A percentile compares a stretch with the other conserved stretches of the same genome.
These are phyloP conservation scores for Pyrenochaeta sp. DNA, from an alignment of 2,329 filamentous ascomycete species.

Conservation along the genomic window DNA sequence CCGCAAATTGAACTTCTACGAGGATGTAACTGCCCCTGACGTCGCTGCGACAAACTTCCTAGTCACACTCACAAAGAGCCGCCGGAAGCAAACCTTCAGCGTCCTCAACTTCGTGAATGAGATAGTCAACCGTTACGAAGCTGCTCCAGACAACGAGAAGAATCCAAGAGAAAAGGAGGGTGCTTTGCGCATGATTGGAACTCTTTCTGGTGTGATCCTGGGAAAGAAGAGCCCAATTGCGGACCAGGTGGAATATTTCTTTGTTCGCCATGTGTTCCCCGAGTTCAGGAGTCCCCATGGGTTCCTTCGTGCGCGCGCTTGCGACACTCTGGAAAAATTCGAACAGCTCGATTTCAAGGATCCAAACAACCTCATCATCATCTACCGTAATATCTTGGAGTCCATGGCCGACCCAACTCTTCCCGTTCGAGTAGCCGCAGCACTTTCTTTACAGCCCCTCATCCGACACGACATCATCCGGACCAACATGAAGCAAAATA, in stretches of 20 bases:
- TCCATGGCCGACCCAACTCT: constrained; percentile 95
- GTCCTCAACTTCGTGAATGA: constrained; percentile 95
- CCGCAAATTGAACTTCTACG: constrained; percentile 96
- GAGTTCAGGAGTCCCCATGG: constrained; percentile 94
- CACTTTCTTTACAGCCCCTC: constrained; percentile 90
- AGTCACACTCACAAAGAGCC: constrained; percentile 89
- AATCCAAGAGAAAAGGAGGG: constrained; percentile 96
- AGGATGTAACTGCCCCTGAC: constrained; percentile 94
- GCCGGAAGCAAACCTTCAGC: constrained; percentile 94
- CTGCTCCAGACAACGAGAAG: constrained; percentile 84
- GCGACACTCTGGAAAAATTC: constrained; percentile 97
- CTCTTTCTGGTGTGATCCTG: constrained; percentile 88
- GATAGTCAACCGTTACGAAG: constrained; percentile 91
- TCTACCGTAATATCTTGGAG: constrained; percentile 95
- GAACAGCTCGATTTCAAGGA: constrained; percentile 98
- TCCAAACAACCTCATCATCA: constrained; percentile 90
- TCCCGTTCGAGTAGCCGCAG: constrained; percentile 92
- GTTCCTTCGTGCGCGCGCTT: constrained; percentile 91
- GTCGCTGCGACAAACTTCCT: constrained; percentile 97
- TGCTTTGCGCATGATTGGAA: constrained; percentile 95
- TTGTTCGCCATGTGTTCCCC: constrained; percentile 97
- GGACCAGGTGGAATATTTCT: constrained; percentile 97
- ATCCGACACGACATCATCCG: constrained; percentile 96
- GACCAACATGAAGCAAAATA: constrained; percentile 95
- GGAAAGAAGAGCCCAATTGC: constrained; percentile 99